Percentiles rank a stretch among this genome's conserved stretches.
Conservation (phyloP, 1,139 yeast genomes). For the Diutina rugosa region DNA sequence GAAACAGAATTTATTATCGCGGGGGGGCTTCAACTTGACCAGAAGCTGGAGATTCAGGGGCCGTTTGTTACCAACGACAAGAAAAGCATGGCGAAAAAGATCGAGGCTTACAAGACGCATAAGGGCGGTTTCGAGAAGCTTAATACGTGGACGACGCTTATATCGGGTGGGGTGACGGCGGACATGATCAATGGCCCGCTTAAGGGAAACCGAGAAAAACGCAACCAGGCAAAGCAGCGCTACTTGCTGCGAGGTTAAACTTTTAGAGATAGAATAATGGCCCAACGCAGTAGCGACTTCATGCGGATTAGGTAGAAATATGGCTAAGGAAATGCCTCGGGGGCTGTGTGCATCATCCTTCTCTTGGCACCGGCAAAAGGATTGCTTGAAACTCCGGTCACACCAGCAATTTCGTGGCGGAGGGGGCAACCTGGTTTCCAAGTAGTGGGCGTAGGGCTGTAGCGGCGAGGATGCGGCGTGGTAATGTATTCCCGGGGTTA, state of each 20-base stretch:
- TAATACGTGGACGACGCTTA: slow-evolving; percentile 54
- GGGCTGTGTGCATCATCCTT: background rate
- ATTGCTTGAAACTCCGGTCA: background rate
- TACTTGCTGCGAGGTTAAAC: slow-evolving; percentile 9
- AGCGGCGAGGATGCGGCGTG: background rate
- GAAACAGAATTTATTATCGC: slow-evolving; percentile 49
- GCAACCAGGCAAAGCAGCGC: slow-evolving; percentile 17
- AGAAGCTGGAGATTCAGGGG: slow-evolving; percentile 76
- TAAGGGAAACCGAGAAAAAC: slow-evolving; percentile 19
- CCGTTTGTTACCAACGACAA: slow-evolving; percentile 70
- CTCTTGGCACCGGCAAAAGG: background rate
- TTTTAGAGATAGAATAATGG: background rate
- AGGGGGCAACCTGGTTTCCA: too few relatives aligned
- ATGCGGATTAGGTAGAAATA: background rate
- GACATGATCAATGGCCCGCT: slow-evolving; percentile 30
- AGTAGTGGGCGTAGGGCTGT: background rate
- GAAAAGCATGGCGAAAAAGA: slow-evolving; percentile 53
- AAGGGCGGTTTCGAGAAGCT: slow-evolving; percentile 66
- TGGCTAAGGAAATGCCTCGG: background rate
- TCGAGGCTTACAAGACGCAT: slow-evolving; percentile 55
- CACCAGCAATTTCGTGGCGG: too few relatives aligned
- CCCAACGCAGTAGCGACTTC: background rate
- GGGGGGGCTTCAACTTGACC: slow-evolving; percentile 69
- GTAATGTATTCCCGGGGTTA: background rate
- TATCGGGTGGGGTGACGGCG: slow-evolving; percentile 45